phyloP scores from a whole-genome alignment of 2,329 filamentous ascomycete species.

The Fusarium haematococcum region DNA sequence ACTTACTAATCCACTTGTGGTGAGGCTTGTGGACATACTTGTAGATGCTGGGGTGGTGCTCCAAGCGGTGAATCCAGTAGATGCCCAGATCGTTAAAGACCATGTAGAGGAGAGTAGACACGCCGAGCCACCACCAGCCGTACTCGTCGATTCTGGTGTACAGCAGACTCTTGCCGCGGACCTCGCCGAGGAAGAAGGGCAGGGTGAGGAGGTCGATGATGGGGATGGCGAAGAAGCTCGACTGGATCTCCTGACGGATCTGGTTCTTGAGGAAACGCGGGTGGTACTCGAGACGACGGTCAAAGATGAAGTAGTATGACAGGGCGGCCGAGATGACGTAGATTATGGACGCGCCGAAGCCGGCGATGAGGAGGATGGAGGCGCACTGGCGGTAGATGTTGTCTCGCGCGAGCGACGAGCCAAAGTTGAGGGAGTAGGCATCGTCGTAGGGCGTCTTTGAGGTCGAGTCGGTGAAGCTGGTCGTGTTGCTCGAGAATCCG shows the following conservation, averaged over 20 bases:
- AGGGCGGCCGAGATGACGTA: constrained; percentile 78
- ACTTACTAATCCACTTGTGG: constrained; percentile 61
- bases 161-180: constrained; percentile 59
- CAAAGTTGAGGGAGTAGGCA: constrained; percentile 33
- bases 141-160: constrained; percentile 55
- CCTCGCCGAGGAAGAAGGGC: constrained; percentile 59
- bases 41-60: constrained; percentile 60
- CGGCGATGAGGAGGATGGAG: constrained; percentile 54
- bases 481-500: constrained; percentile 23
- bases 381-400: constrained; percentile 54
- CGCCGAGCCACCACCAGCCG: constrained; percentile 53
- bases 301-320: constrained; percentile 77
- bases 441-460: constrained; percentile 22
- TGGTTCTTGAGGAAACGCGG: constrained; percentile 62
- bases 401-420: constrained; percentile 54
- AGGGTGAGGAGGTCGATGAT: constrained; percentile 59
- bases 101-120: constrained; percentile 57
- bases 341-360: constrained; percentile 51
- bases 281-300: constrained; percentile 59
- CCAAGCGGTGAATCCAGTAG: constrained; percentile 61
- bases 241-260: constrained; percentile 57
- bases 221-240: constrained; percentile 57
- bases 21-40: constrained; percentile 62
- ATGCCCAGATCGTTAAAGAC: constrained; percentile 59
- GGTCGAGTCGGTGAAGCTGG: constrained; percentile 21